Conservation (phyloP, 2,329 filamentous ascomycete genomes). For the Cladosporium halotolerans region DNA sequence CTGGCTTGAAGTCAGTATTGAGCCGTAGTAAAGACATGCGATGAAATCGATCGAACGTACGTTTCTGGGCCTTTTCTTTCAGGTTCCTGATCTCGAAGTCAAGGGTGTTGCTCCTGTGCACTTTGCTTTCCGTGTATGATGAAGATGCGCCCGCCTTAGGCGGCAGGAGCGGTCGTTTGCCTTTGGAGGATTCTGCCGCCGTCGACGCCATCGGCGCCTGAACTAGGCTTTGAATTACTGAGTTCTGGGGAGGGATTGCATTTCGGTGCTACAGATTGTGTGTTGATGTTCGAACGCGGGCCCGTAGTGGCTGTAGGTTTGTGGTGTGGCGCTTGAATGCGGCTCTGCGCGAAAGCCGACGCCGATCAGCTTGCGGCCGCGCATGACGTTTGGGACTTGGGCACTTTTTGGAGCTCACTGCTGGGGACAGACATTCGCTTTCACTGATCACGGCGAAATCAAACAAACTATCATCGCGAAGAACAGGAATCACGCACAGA, state of each 20-base stretch:
- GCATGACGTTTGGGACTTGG: not conserved
- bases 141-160: not conserved
- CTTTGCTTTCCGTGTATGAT: not conserved
- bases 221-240: too few species aligned
- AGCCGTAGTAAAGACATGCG: not conserved
- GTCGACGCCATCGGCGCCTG: too few species aligned
- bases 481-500: not conserved
- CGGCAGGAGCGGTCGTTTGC: not conserved
- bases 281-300: not conserved
- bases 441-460: not conserved
- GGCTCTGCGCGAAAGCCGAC: not conserved
- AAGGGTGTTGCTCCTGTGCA: conserved; percentile 7
- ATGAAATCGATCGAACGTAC: not conserved
- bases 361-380: not conserved
- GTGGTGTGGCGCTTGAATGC: not conserved
- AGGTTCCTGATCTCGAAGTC: conserved; percentile 8
- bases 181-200: too few species aligned
- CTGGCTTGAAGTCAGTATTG: not conserved
- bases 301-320: not conserved
- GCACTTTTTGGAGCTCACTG: not conserved
- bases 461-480: not conserved
- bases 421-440: not conserved
- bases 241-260: too few species aligned
- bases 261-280: not conserved
- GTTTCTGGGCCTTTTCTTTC: conserved; percentile 6